Evolutionary conservation across 176 grass and related monocot genomes (phyloP).

Genomic region (Zizania latifolia): DNA sequence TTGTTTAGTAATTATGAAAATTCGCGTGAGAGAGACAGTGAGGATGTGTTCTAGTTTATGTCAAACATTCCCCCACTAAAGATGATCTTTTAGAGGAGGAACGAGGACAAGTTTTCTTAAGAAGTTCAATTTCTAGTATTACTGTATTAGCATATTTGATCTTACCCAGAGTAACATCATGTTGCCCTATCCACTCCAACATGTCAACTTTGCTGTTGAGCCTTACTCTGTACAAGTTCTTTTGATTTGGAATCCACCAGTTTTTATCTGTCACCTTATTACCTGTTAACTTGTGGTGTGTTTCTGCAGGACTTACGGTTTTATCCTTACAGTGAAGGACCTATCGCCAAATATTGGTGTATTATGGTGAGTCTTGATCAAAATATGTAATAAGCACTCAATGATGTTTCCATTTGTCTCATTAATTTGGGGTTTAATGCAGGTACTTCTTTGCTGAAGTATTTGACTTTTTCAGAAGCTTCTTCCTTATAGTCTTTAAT

Average conservation of each 20-base stretch:
- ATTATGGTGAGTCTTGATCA: slow-evolving; percentile 54
- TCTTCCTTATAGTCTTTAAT: slow-evolving; percentile 97
- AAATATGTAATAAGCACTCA: neutral
- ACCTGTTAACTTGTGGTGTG: slow-evolving; percentile 1
- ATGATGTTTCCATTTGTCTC: slow-evolving; percentile 20
- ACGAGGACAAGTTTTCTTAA: neutral
- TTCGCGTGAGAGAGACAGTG: neutral
- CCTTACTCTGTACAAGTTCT: neutral
- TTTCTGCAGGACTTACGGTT: slow-evolving; percentile 77
- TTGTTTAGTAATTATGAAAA: neutral
- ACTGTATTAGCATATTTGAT: neutral
- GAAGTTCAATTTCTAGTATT: slow-evolving; percentile 8
- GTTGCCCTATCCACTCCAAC: neutral
- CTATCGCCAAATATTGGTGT: slow-evolving; percentile 83
- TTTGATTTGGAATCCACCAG: neutral
- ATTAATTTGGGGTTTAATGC: slow-evolving; percentile 40
- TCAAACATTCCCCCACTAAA: neutral
- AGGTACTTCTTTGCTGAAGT: slow-evolving; percentile 99
- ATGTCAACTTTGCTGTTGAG: neutral
- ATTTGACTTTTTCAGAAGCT: slow-evolving; percentile 88
- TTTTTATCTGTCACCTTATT: neutral
- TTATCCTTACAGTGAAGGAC: slow-evolving; percentile 77
- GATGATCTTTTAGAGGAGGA: neutral
- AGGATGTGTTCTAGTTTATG: neutral
- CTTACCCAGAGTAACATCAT: neutral